Conservation (phyloP, 169 alveolate species). For the Prorocentrum cordatum region DNA sequence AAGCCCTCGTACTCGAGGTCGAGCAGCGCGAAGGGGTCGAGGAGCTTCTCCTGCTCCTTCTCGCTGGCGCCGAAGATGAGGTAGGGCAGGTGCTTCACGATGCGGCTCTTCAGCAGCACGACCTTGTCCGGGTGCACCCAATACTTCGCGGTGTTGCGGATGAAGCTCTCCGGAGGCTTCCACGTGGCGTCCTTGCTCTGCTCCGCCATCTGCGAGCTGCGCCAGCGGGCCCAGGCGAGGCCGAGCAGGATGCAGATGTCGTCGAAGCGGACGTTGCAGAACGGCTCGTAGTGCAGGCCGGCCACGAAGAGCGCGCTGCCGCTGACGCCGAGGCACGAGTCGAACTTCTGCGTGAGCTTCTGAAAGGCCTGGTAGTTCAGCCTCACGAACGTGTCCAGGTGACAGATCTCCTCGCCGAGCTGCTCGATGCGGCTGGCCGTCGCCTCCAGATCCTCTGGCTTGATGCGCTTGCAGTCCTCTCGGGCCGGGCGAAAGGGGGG, state of each 20-base stretch:
- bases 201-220: slow-evolving; percentile 27
- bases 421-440: slow-evolving; percentile 6
- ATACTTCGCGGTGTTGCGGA: slow-evolving; percentile 51
- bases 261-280: slow-evolving; percentile 25
- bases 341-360: slow-evolving; percentile 44
- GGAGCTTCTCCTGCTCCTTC: slow-evolving; percentile 44
- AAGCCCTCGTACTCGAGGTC: slow-evolving; percentile 19
- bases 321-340: slow-evolving; percentile 7
- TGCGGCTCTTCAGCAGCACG: slow-evolving; percentile 42
- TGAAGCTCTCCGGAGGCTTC: slow-evolving; percentile 65
- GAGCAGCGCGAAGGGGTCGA: slow-evolving; percentile 43
- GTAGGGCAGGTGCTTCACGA: slow-evolving; percentile 30
- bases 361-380: slow-evolving; percentile 42
- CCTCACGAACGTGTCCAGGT: slow-evolving; percentile 25
- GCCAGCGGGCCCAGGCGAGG: slow-evolving; percentile 61
- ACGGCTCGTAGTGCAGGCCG: slow-evolving; percentile 40
- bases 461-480: background rate
- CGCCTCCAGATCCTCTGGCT: slow-evolving; percentile 16
- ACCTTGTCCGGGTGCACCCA: slow-evolving; percentile 62
- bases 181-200: slow-evolving; percentile 22
- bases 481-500: background rate
- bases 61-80: background rate
- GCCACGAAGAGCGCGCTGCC: slow-evolving; percentile 42
- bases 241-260: slow-evolving; percentile 34
- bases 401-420: slow-evolving; percentile 19